Percentiles rank a stretch among this genome's conserved stretches.
Conservation (phyloP, 495 filamentous ascomycete species). For the Hypomontagnella submonticulosa region DNA sequence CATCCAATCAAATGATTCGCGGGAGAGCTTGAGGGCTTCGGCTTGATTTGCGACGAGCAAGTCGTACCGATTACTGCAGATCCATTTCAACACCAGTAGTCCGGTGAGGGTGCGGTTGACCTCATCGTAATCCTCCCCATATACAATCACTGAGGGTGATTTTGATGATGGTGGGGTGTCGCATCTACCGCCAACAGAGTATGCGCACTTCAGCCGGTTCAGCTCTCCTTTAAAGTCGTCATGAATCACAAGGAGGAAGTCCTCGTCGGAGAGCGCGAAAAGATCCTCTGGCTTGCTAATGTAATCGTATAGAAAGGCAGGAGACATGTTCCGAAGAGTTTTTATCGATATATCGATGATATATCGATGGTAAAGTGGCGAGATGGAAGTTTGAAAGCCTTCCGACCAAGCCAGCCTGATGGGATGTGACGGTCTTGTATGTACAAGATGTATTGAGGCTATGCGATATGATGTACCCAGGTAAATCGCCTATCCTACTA, state of each 20-base stretch:
- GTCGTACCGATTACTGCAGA: conserved; percentile 47
- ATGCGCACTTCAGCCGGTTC: conserved; percentile 34
- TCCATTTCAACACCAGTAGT: conserved; percentile 51
- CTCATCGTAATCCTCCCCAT: conserved; percentile 45
- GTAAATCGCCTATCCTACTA: too few species aligned
- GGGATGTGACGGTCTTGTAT: too few species aligned
- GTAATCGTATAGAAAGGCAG: background rate
- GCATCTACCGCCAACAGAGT: conserved; percentile 27
- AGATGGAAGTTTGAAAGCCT: background rate
- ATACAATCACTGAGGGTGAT: conserved; percentile 48
- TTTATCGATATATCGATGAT: background rate
- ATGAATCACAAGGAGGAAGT: conserved; percentile 28
- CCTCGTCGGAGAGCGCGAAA: conserved; percentile 28
- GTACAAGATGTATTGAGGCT: background rate
- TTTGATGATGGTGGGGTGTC: conserved; percentile 8
- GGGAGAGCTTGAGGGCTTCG: conserved; percentile 30
- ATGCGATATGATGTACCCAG: too few species aligned
- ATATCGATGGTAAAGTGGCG: background rate
- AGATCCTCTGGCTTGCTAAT: conserved; percentile 8
- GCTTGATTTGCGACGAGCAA: conserved; percentile 42
- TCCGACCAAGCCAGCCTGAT: background rate
- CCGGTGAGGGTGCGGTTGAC: conserved; percentile 53
- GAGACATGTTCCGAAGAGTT: conserved; percentile 11
- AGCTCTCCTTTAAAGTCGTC: conserved; percentile 33
- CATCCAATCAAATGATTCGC: conserved; percentile 40